These are phyloP conservation scores for Jacaranda mimosifolia DNA, from an alignment of 257 asterid species.

Conservation along the genomic window DNA sequence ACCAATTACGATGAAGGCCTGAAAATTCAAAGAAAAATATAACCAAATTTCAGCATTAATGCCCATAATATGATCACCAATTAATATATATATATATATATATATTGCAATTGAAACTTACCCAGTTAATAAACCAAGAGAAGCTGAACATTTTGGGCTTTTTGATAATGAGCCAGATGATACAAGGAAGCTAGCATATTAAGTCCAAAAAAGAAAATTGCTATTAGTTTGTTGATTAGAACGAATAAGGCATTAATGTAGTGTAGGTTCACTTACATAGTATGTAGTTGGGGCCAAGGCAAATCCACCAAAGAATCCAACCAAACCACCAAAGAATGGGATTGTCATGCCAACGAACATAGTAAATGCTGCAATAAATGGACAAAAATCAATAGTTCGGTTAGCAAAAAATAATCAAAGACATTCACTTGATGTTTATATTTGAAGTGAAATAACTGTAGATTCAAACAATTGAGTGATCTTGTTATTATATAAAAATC, in stretches of 20 bases:
- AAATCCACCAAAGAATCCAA: slow-evolving; percentile 69
- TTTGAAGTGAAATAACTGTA: too few species aligned
- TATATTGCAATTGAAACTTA: slow-evolving; percentile 24
- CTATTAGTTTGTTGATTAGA: not conserved
- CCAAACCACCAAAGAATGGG: slow-evolving; percentile 69
- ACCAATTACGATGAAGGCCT: slow-evolving; percentile 56
- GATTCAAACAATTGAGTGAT: too few species aligned
- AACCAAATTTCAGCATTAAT: not conserved
- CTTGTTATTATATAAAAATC: not conserved
- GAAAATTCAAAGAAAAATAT: slow-evolving; percentile 15
- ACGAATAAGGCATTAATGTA: not conserved
- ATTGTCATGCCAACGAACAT: slow-evolving; percentile 57
- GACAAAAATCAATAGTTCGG: not conserved
- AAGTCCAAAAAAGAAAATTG: not conserved
- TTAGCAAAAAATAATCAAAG: not conserved
- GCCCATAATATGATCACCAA: not conserved
- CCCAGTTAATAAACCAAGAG: slow-evolving; percentile 66
- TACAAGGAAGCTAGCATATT: slow-evolving; percentile 61
- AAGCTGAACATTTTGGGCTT: slow-evolving; percentile 52
- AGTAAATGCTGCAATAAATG: slow-evolving; percentile 50
- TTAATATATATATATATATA: too few species aligned
- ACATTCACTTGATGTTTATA: not conserved
- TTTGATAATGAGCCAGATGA: slow-evolving; percentile 56
- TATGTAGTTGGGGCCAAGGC: slow-evolving; percentile 67
- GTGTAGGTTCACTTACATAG: slow-evolving; percentile 38